Conservation (phyloP, 2,329 filamentous ascomycete species). For the Lachnellula cervina region DNA sequence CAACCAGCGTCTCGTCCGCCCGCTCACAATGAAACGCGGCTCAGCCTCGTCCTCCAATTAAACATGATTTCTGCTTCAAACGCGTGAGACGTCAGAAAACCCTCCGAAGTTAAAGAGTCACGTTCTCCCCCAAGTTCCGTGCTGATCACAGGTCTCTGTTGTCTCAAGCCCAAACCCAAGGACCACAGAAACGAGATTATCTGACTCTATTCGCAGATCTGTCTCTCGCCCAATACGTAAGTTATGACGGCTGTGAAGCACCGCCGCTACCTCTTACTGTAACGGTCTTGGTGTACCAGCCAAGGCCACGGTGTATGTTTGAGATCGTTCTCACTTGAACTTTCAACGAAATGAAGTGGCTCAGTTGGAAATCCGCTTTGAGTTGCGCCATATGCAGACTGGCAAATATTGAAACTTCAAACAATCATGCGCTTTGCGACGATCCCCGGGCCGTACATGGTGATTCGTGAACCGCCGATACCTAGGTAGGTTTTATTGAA, state of each 20-base stretch:
- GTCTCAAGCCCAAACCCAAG: constrained; percentile 7
- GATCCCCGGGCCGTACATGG: not conserved
- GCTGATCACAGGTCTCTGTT: constrained; percentile 9
- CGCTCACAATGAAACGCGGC: constrained; percentile 14
- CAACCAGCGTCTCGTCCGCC: constrained; percentile 10
- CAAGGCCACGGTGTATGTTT: not conserved
- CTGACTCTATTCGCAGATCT: not conserved
- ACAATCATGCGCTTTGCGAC: not conserved
- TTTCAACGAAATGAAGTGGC: not conserved
- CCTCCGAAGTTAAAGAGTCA: constrained; percentile 8
- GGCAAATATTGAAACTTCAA: constrained; percentile 4
- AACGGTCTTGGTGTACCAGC: not conserved
- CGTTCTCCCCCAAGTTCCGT: constrained; percentile 12
- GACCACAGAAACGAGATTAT: constrained; percentile 4
- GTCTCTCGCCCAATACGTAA: not conserved
- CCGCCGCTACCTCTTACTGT: not conserved
- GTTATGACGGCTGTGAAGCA: not conserved
- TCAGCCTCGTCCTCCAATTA: constrained; percentile 13
- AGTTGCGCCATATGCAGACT: not conserved
- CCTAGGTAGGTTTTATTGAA: constrained; percentile 23
- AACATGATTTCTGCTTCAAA: constrained; percentile 3
- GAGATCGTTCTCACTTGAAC: not conserved
- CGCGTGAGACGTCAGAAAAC: constrained; percentile 3
- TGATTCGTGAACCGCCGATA: not conserved
- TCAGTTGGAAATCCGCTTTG: not conserved